Evolutionary conservation across 78 protist genomes (phyloP), one percentile per base, ranked within the genome.

Genomic region (Ministeria vibrans): DNA sequence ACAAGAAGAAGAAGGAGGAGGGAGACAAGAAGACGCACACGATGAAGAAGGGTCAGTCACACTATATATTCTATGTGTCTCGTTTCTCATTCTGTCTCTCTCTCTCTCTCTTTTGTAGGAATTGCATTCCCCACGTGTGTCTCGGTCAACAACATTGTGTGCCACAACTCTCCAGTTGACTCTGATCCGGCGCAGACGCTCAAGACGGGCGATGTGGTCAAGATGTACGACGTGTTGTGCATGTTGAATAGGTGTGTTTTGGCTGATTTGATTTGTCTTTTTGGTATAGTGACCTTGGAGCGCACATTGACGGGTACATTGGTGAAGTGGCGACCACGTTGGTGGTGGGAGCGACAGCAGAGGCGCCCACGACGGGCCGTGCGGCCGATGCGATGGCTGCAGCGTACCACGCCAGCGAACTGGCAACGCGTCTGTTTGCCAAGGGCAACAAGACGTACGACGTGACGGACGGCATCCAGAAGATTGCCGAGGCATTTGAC

Each of bases 281-380:
- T 15, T 68, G 11, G 42, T 18, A 36, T 59, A 87, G 91, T 55
- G 99, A 97, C 80, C 88, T 95, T 0, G 99, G 97, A 27, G 85
- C 45, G 39, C 99, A 97, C 75, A 62, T 97, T 27, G 98, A 95
- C 68, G 99, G 99, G 45, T 95, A 77, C 89, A 45, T 83, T 20
- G 92, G 96, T 15, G 66, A 82, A 15, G 92, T 81, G 0, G 98
- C 98, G 27, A 89, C 88, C 91, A 96, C 98, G 9, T 39, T 88
- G 13, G 86, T 94, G 11, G 81, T 88, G 30, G 91, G 92, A 36
- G 79, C 79, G 20, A 53, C 34, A 43, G 34, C 59, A 25, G 72
- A 41, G 41, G 64, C 76, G 28, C 83, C 83, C 20, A 80, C 36
- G 51, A 82, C 91, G 5, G 95, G 92, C 41, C 85, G 78, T 36